Conservation (phyloP, 495 filamentous ascomycete species). For the Penicillium waksmanii region DNA sequence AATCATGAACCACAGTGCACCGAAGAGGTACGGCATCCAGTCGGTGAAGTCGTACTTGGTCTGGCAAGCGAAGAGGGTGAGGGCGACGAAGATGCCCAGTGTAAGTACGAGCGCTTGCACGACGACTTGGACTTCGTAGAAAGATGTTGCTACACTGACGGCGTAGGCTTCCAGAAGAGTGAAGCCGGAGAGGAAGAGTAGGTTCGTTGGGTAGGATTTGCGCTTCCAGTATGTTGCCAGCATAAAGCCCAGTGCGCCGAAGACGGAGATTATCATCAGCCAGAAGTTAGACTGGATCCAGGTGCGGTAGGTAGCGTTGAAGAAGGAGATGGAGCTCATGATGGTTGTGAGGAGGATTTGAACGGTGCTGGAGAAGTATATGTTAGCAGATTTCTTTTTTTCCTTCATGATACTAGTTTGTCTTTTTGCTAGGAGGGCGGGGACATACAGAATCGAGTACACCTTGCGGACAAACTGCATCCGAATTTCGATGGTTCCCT, state of each 20-base stretch:
- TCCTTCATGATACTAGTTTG: neutral
- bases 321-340: slow-evolving; percentile 83
- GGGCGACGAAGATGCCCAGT: slow-evolving; percentile 86
- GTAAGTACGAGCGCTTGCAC: slow-evolving; percentile 90
- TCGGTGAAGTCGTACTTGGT: slow-evolving; percentile 97
- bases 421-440: neutral
- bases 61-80: slow-evolving; percentile 96
- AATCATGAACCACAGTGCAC: slow-evolving; percentile 84
- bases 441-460: slow-evolving; percentile 74
- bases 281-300: slow-evolving; percentile 88
- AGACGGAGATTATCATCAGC: slow-evolving; percentile 83
- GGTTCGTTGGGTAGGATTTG: slow-evolving; percentile 93
- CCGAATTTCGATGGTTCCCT: slow-evolving; percentile 91
- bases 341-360: slow-evolving; percentile 85
- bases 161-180: slow-evolving; percentile 92
- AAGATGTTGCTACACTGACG: slow-evolving; percentile 87
- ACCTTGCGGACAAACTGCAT: slow-evolving; percentile 98
- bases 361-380: slow-evolving; percentile 60
- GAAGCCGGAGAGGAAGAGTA: slow-evolving; percentile 90
- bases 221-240: slow-evolving; percentile 96
- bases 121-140: slow-evolving; percentile 80
- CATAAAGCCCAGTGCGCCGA: slow-evolving; percentile 81
- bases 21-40: slow-evolving; percentile 96
- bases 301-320: slow-evolving; percentile 71
- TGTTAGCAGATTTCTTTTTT: neutral